Evolutionary conservation across 805 yeast genomes (phyloP).

Genomic region (Pichia thaimueangensis): DNA sequence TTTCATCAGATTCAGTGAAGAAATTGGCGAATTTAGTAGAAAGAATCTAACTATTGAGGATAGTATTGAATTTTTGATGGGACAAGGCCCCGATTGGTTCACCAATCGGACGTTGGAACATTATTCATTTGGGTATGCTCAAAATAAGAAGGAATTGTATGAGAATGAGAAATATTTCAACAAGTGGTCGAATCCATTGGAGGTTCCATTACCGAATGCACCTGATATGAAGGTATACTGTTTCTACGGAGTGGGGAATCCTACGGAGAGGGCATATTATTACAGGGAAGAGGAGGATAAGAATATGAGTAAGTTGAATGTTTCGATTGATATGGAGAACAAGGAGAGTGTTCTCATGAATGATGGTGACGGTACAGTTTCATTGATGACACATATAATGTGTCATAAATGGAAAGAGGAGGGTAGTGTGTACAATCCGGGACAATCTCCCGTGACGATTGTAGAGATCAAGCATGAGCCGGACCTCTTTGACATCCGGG

Average conservation of each 20-base stretch:
- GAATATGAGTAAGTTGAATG: constrained; percentile 46
- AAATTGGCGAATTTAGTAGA: constrained; percentile 36
- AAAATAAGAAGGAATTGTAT: constrained; percentile 48
- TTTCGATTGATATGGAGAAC: constrained; percentile 63
- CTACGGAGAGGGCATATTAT: constrained; percentile 88
- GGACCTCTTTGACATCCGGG: constrained; percentile 86
- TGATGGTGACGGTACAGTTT: constrained; percentile 96
- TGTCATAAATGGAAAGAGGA: constrained; percentile 82
- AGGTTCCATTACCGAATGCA: constrained; percentile 86
- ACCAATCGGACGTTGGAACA: constrained; percentile 54
- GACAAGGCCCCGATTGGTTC: constrained; percentile 74
- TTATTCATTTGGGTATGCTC: constrained; percentile 76
- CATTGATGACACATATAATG: constrained; percentile 78
- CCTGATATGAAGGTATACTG: constrained; percentile 87
- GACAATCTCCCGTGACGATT: constrained; percentile 58
- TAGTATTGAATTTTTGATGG: constrained; percentile 59
- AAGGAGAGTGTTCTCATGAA: constrained; percentile 69
- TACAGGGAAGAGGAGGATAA: constrained; percentile 66
- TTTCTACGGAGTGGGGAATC: constrained; percentile 94
- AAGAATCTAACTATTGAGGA: constrained; percentile 58
- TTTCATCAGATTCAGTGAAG: constrained; percentile 59
- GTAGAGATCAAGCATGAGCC: constrained; percentile 95
- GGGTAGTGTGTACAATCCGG: constrained; percentile 73
- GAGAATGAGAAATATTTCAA: constrained; percentile 63
- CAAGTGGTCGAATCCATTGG: constrained; percentile 94